Percentiles rank a stretch among this genome's conserved stretches.
These are phyloP conservation scores for Colletotrichum zoysiae DNA, from an alignment of 2,329 filamentous ascomycete species.

Conservation along the genomic window DNA sequence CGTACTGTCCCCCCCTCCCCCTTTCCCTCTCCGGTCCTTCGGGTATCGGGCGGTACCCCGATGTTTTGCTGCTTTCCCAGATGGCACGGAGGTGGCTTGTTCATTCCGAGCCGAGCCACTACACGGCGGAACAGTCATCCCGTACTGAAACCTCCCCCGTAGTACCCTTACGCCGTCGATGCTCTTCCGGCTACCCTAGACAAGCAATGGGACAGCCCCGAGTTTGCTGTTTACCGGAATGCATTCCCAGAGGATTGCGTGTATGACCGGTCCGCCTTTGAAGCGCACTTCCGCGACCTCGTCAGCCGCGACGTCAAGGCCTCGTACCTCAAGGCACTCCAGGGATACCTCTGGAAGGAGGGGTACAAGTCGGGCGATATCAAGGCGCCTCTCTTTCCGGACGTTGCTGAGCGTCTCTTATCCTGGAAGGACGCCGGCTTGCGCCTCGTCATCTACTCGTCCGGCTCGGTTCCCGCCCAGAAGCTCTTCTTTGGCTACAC, in stretches of 20 bases:
- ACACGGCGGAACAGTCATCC: constrained; percentile 15
- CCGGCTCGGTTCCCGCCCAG: constrained; percentile 83
- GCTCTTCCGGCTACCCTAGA: constrained; percentile 74
- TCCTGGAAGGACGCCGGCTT: constrained; percentile 69
- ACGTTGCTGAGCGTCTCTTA: constrained; percentile 75
- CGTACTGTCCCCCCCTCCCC: constrained; percentile 30
- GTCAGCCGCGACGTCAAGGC: constrained; percentile 80
- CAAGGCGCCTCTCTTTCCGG: constrained; percentile 78
- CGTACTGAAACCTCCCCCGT: constrained; percentile 24
- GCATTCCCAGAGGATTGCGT: constrained; percentile 77
- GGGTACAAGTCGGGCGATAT: constrained; percentile 80
- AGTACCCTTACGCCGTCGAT: constrained; percentile 84
- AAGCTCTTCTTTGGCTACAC: constrained; percentile 82
- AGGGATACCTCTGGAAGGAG: constrained; percentile 82
- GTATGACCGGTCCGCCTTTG: constrained; percentile 68
- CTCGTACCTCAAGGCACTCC: constrained; percentile 81
- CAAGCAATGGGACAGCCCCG: constrained; percentile 74
- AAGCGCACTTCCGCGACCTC: constrained; percentile 77
- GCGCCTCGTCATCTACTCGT: constrained; percentile 82
- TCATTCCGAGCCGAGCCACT: constrained; percentile 27
- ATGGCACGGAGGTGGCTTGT: constrained; percentile 27
- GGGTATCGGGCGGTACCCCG: constrained; percentile 40
- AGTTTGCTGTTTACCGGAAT: constrained; percentile 75
- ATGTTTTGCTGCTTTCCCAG: constrained; percentile 36
- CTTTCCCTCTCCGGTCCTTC: constrained; percentile 39